Evolutionary conservation across 1,284 basidiomycete species (phyloP), one percentile per base, ranked within the genome.

Genomic region (Heterobasidion parviporum): DNA sequence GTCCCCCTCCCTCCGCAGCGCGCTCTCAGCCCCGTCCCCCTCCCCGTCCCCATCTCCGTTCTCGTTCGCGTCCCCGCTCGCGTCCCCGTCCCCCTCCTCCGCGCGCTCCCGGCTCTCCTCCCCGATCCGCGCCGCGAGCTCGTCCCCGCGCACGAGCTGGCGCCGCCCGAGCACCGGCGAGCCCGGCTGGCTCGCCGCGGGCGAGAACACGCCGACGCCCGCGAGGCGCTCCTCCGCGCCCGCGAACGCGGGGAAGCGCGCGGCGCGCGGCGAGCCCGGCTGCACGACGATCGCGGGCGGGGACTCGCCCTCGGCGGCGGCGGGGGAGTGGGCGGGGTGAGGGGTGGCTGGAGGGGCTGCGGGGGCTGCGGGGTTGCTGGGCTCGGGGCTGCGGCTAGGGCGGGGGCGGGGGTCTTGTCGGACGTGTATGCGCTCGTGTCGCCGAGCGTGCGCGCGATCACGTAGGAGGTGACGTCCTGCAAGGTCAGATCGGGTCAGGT

Each of bases 401-500:
- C 48, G 48, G 47, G 15, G 48, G 52, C 47, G 41, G 56, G 52
- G 26, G 26, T 26, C 6, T 48, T 51, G 34, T 57, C 51, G 9
- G 67, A 67, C 8, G 59, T 60, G 16, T 54, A 55, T 1, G 62
- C 53, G 38, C 61, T 59, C 2, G 61, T 45, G 57, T 89, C 79
- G 33, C 88, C 89, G 49, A 91, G 76, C 6, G 87, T 90, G 57
- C 88, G 83, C n/a, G 85, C 89, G 63, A 91, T 85, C 55, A 82
- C 80, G 63, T 91, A 91, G n/a, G 89, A 87, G 7, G 81, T 75
- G 55, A 91, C 81, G 66, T 91, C 88, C 88, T 91, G 62, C 41
- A 48, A 4, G 26, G 26, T 26, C 26, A 26, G 26, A 26, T 26
- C 26, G 2, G 26, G 26, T 26, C 26, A 26, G 26, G 26, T 26